phyloP scores from a whole-genome alignment of 345 rosid genomes.

The Psidium guajava region DNA sequence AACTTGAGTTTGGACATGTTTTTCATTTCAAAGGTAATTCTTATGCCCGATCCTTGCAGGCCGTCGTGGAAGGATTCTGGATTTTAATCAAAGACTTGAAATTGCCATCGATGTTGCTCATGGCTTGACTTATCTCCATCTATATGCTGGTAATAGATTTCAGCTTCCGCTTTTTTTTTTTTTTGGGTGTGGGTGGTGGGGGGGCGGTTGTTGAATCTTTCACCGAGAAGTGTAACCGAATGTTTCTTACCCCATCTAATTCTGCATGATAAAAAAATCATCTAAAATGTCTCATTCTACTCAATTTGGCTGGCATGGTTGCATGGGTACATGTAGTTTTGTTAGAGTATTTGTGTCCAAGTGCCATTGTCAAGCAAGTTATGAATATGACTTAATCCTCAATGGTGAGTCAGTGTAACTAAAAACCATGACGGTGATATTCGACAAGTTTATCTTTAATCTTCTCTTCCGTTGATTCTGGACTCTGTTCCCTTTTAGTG shows the following conservation, averaged over 20 bases:
- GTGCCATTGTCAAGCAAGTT: background rate
- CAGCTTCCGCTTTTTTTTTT: background rate
- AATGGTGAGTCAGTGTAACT: background rate
- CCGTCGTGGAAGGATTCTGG: slow-evolving; percentile 52
- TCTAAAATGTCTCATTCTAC: background rate
- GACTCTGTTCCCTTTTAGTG: background rate
- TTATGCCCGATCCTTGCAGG: slow-evolving; percentile 27
- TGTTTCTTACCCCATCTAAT: background rate
- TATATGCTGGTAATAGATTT: slow-evolving; percentile 58
- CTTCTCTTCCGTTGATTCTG: background rate
- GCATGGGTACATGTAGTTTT: background rate
- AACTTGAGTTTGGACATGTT: background rate
- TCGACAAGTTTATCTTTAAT: background rate
- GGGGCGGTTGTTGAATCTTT: background rate
- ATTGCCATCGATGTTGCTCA: slow-evolving; percentile 91
- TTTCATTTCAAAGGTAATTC: background rate
- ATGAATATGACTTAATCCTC: background rate
- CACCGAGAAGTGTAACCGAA: background rate
- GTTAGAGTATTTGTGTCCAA: background rate
- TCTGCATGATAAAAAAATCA: background rate
- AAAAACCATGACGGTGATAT: background rate
- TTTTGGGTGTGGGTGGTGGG: background rate
- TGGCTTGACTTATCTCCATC: slow-evolving; percentile 88
- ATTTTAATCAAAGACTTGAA: slow-evolving; percentile 89
- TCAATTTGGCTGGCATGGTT: background rate